A percentile compares a stretch with the other conserved stretches of the same genome.
phyloP scores from a whole-genome alignment of 345 rosid species.

The Moricandia moricandioides region DNA sequence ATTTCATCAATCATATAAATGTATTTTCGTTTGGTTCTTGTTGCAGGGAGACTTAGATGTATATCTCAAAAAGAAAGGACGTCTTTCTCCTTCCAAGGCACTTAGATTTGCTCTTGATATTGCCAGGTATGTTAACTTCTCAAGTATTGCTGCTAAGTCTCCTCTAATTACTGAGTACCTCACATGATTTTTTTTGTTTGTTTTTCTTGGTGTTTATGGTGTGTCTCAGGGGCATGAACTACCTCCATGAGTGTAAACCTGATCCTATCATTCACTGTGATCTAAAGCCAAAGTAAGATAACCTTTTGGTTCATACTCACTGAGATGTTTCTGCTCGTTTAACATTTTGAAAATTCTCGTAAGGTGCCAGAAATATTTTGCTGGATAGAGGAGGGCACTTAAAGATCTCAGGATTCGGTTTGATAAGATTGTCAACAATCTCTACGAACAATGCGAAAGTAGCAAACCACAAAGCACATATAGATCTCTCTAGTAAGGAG shows the following conservation, averaged over 20 bases:
- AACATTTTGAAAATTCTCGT: conserved; percentile 61
- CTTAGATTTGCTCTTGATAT: conserved; percentile 84
- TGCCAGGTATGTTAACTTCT: conserved; percentile 59
- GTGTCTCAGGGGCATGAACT: conserved; percentile 71
- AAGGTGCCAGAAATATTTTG: conserved; percentile 99
- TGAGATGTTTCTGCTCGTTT: conserved; percentile 47
- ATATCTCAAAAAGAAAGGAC: conserved; percentile 84
- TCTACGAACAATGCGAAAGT: conserved; percentile 58
- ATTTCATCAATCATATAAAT: background rate
- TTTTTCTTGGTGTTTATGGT: conserved; percentile 20
- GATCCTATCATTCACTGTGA: conserved; percentile 87
- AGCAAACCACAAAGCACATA: conserved; percentile 40
- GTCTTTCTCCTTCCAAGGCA: conserved; percentile 73
- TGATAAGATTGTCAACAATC: conserved; percentile 55
- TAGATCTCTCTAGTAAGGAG: conserved; percentile 59
- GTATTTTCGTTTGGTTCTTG: background rate
- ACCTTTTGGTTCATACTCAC: conserved; percentile 30
- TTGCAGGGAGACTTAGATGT: conserved; percentile 77
- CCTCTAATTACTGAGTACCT: background rate
- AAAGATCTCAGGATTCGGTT: conserved; percentile 82
- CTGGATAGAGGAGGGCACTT: conserved; percentile 83
- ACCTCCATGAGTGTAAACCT: conserved; percentile 84
- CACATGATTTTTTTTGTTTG: background rate
- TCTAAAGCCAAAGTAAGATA: conserved; percentile 91
- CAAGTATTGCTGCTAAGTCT: background rate